These are phyloP conservation scores for Tothia fuscella DNA, from an alignment of 2,329 filamentous ascomycete genomes.

Conservation along the genomic window DNA sequence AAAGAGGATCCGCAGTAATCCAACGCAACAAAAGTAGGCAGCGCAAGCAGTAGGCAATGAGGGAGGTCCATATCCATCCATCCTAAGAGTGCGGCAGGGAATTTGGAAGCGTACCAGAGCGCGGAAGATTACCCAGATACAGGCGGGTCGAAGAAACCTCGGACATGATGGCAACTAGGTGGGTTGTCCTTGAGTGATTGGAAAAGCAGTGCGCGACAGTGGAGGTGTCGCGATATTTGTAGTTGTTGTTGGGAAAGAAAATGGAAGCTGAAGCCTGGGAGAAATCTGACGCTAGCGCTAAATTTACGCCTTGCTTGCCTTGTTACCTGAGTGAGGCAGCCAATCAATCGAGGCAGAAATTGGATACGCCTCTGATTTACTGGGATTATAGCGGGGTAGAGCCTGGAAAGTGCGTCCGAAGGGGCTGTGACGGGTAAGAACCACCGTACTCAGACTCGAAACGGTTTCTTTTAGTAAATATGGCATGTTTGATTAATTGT, in stretches of 20 bases:
- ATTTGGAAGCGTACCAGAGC: constrained; percentile 60
- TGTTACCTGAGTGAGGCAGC: neutral
- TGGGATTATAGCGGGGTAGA: too few species aligned
- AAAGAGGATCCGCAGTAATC: too few species aligned
- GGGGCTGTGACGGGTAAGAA: too few species aligned
- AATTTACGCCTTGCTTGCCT: neutral
- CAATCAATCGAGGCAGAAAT: too few species aligned
- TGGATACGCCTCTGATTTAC: too few species aligned
- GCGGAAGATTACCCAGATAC: constrained; percentile 95
- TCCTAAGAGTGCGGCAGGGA: constrained; percentile 15
- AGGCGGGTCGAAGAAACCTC: constrained; percentile 92
- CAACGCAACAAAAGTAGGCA: neutral
- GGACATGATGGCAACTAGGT: constrained; percentile 41
- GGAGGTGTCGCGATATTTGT: constrained; percentile 1
- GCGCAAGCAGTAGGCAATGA: neutral
- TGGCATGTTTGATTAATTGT: too few species aligned
- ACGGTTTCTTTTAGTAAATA: too few species aligned
- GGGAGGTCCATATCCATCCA: constrained; percentile 12
- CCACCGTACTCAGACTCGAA: too few species aligned
- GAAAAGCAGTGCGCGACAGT: neutral
- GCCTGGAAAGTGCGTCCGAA: too few species aligned
- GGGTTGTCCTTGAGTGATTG: neutral
- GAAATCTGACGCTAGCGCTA: neutral
- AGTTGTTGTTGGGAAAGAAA: too few species aligned
- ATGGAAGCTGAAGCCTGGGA: neutral